These are phyloP conservation scores for Fusarium annulatum DNA, from an alignment of 2,329 filamentous ascomycete species.

Conservation along the genomic window DNA sequence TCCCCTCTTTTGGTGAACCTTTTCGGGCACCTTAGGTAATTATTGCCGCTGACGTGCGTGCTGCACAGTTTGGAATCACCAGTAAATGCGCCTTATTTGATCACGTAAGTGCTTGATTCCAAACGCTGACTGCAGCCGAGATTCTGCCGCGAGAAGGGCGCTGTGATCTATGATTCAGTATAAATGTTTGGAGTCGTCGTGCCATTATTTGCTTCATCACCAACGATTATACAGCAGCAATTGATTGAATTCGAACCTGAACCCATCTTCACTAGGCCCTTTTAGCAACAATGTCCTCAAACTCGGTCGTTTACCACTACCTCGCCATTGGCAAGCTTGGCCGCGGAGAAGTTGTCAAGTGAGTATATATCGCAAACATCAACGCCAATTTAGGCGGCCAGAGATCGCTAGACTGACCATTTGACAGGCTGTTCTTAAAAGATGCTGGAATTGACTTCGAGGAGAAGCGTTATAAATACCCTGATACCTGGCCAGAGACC, in stretches of 20 bases:
- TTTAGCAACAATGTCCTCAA: neutral
- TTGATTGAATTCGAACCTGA: too few species aligned
- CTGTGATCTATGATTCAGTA: neutral
- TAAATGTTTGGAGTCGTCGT: neutral
- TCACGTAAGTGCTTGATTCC: neutral
- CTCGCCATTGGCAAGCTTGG: slow-evolving; percentile 43
- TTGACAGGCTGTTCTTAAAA: slow-evolving; percentile 27
- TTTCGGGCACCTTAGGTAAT: neutral
- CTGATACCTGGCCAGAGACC: slow-evolving; percentile 21
- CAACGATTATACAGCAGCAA: neutral
- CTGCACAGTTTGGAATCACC: neutral
- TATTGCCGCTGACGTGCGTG: neutral
- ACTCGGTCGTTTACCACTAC: slow-evolving; percentile 39
- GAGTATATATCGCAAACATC: neutral
- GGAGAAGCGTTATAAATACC: slow-evolving; percentile 32
- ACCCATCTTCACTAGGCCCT: fast-evolving
- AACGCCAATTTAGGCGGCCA: fast-evolving
- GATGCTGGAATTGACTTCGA: slow-evolving; percentile 31
- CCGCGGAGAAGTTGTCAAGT: slow-evolving; percentile 46
- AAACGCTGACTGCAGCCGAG: neutral
- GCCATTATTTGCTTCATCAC: neutral
- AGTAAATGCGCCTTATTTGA: neutral
- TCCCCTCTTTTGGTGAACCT: neutral
- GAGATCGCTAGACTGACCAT: neutral
- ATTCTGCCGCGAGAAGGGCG: slow-evolving; percentile 15